Evolutionary conservation across 169 alveolate genomes (phyloP).

Genomic region (Cytauxzoon felis): DNA sequence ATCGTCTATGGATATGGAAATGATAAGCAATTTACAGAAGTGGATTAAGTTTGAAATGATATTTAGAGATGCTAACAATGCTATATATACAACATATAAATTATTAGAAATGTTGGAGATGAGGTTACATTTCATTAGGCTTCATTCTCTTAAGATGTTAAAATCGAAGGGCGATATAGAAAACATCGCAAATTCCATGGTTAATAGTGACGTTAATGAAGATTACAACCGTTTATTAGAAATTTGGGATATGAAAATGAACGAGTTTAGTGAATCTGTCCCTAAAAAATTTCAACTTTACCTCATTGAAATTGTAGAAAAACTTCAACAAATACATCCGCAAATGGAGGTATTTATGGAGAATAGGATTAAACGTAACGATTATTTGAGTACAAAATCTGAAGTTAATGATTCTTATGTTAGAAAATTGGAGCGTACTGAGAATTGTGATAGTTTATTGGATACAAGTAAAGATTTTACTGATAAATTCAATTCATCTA

Average conservation of each 20-base stretch:
- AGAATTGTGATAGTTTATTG: too few species aligned
- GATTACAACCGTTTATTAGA: not conserved
- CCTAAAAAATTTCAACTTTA: not conserved
- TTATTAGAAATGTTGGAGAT: slow-evolving; percentile 17
- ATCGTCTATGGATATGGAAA: not conserved
- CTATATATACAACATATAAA: slow-evolving; percentile 20
- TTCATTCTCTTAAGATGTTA: not conserved
- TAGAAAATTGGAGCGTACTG: not conserved
- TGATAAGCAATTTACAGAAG: not conserved
- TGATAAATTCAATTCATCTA: not conserved
- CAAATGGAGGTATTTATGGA: not conserved
- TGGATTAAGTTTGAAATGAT: slow-evolving; percentile 20
- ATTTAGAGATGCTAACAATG: slow-evolving; percentile 23
- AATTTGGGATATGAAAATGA: slow-evolving; percentile 12
- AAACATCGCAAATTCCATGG: not conserved
- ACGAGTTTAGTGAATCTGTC: not conserved
- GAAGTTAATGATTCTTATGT: not conserved
- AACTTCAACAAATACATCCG: slow-evolving; percentile 6
- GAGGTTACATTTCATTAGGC: slow-evolving; percentile 3
- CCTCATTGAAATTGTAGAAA: not conserved
- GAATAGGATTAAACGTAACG: not conserved
- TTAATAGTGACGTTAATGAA: not conserved
- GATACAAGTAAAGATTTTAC: not conserved
- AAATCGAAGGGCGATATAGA: slow-evolving; percentile 8
- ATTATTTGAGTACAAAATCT: not conserved